Percentiles rank a stretch among this genome's conserved stretches.
Conservation (phyloP, 108 stramenopile genomes). For the Mayamaea pseudoterrestris region DNA sequence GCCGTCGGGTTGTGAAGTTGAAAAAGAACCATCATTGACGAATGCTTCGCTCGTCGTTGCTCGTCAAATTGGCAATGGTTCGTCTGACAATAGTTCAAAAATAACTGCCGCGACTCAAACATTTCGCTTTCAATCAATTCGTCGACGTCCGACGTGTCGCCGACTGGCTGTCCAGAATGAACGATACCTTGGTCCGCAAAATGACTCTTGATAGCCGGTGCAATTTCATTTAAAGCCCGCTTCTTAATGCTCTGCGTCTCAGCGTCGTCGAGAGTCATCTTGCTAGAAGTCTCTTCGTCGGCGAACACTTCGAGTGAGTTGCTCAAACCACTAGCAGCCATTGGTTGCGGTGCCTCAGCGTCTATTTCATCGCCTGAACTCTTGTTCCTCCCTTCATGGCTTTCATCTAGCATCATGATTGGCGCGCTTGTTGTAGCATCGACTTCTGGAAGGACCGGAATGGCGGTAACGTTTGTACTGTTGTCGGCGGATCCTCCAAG, state of each 20-base stretch:
- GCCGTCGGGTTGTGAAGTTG: slow-evolving; percentile 81
- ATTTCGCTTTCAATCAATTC: slow-evolving; percentile 57
- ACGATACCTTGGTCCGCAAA: slow-evolving; percentile 2
- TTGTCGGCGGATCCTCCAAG: no score
- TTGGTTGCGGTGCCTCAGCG: background rate
- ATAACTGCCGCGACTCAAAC: slow-evolving; percentile 82
- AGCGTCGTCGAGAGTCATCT: background rate
- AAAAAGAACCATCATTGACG: slow-evolving; percentile 88
- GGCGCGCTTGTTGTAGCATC: no score
- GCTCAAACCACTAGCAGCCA: background rate
- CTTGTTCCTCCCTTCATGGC: no score
- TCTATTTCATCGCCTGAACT: background rate
- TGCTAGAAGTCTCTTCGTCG: background rate
- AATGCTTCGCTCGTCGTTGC: slow-evolving; percentile 89
- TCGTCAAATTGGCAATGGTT: slow-evolving; percentile 97
- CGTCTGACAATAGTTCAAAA: slow-evolving; percentile 85
- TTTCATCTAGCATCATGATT: no score
- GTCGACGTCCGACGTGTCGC: slow-evolving; percentile 59
- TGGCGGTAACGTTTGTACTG: no score
- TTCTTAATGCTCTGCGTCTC: background rate
- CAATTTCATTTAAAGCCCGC: slow-evolving; percentile 8
- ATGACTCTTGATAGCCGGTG: slow-evolving; percentile 2
- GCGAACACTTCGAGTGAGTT: background rate
- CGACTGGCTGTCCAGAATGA: slow-evolving; percentile 1
- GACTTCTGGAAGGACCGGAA: no score